Base-by-base conservation (phyloP, 2,329 filamentous ascomycete genomes). In the Lachnellula willkommii region DNA sequence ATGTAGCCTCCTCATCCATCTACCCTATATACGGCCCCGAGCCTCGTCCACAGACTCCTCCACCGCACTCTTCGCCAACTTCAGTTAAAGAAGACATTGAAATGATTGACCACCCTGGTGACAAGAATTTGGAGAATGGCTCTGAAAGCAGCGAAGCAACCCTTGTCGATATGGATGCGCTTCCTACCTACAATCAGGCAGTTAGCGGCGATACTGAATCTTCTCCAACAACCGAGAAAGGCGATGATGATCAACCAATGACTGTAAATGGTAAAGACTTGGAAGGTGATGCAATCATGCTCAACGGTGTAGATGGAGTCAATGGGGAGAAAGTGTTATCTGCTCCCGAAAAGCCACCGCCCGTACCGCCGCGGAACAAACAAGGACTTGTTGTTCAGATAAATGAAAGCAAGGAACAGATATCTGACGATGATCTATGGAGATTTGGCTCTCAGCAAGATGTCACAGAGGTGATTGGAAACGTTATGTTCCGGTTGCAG, bases 391-490 rank as follows among this genome's bases (percentile, higher is more conserved):
- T 66, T 9, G 69, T 69, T 48, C 61, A 65, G 45, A 68, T 64
- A 42, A 63, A 54, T 40, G 66, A 67, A 17, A 60, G 45, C 11
- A 67, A 64, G 40, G 54, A 64, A n/a, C 45, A 52, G n/a, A 62
- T 63, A n/a, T 55, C 66, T 5, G 62, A 68, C n/a, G 64, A 67
- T 28, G 65, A 70, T 40, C 51, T 69, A 40, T 69, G 68, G 65
- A 66, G 60, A 51, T 71, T 70, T 64, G 69, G 69, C 22, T 63
- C 68, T 36, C 94, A 99, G 68, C 92, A 99, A 73, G 94, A 99
- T 72, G 93, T 96, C 4, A 91, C 91, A 12, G 94, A 99, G 72
- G 93, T 96, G 47, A 92, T 96, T 75, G 90, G 90, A 56, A 94
- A 93, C 66, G 89, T 96, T 26, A 83, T 96, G 56, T 91, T 93